Evolutionary conservation across 139 green algal species (phyloP), one percentile per base, ranked within the genome.

Genomic region (Edaphochlamys debaryana): DNA sequence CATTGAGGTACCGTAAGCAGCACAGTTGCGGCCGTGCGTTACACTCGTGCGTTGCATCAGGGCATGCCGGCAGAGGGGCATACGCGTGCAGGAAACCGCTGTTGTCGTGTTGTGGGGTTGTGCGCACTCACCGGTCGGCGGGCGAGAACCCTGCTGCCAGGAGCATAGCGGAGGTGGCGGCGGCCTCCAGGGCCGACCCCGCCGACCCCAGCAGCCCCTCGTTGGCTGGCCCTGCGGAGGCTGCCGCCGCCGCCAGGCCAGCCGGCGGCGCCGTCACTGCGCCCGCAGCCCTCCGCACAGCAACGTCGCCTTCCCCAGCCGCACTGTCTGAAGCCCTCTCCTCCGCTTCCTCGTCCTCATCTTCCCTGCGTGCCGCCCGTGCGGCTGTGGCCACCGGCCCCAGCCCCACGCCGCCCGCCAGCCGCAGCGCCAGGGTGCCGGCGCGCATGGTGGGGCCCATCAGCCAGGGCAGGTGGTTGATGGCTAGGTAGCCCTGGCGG

Each of bases 401-500:
- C 38, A 80, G 34, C 23, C 58, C 58, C 0, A 69, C 15, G 4
- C 3, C 17, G 19, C 48, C 74, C 7, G 30, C 74, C 38, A 50
- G 0, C 37, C 38, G 13, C 13, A 80, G 38, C 58, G 37, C 19
- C 11, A 17, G 17, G 15, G 8, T 45, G 29, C 58, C 74, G 30
- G 38, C 74, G 0, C 34, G 58, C 74, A 80, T 38, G 29, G 29
- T 17, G 30, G 29, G 17, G 5, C 74, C 38, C 37, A 19, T 9
- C 29, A 42, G 29, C 27, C 29, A 8, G 4, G 74, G 74, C 58
- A 30, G 25, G 74, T 80, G 58, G 58, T 80, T 80, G 15, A 80
- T 70, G 9, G 74, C 74, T 38, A 70, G 56, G 74, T 56, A 80
- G 40, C 56, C 58, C 38, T 70, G 74, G 0, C 74, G 58, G 58